phyloP scores from a whole-genome alignment of 1,284 basidiomycete genomes.

The Apiotrichum veenhuisii region DNA sequence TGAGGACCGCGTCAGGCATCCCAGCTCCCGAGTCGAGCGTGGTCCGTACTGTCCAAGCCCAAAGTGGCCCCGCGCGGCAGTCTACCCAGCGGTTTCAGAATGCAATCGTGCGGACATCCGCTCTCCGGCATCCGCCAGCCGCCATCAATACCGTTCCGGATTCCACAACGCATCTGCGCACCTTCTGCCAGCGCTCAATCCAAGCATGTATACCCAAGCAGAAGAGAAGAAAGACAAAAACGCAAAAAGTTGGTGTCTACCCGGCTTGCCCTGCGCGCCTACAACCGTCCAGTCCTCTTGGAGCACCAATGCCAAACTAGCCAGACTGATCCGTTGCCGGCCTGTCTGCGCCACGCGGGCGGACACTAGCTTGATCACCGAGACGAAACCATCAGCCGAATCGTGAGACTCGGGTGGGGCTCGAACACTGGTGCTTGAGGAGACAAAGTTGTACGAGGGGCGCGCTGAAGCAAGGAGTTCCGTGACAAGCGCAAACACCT shows the following conservation, averaged over 20 bases:
- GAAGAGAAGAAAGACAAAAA: too few species aligned
- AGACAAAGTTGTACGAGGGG: constrained; percentile 35
- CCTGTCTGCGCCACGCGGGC: constrained; percentile 28
- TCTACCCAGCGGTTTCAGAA: too few species aligned
- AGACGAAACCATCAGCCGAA: constrained; percentile 29
- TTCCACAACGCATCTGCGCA: too few species aligned
- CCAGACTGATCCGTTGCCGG: constrained; percentile 49
- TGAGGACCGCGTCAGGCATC: too few species aligned
- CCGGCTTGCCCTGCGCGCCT: constrained; percentile 47
- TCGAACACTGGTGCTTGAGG: constrained; percentile 49
- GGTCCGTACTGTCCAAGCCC: too few species aligned
- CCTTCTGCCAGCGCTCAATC: too few species aligned
- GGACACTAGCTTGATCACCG: constrained; percentile 44
- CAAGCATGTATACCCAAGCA: too few species aligned
- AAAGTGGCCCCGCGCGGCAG: too few species aligned
- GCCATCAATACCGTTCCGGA: too few species aligned
- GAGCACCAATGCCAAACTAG: constrained; percentile 44
- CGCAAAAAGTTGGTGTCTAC: constrained; percentile 45
- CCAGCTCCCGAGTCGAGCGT: too few species aligned
- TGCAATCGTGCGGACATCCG: too few species aligned
- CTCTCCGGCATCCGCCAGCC: too few species aligned
- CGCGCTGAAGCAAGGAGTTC: constrained; percentile 44
- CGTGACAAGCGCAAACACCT: constrained; percentile 41
- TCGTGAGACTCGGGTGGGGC: constrained; percentile 43
- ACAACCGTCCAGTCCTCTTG: constrained; percentile 44